Evolutionary conservation across 208 protist genomes (phyloP).

Genomic region (Herpetomonas tarakana): DNA sequence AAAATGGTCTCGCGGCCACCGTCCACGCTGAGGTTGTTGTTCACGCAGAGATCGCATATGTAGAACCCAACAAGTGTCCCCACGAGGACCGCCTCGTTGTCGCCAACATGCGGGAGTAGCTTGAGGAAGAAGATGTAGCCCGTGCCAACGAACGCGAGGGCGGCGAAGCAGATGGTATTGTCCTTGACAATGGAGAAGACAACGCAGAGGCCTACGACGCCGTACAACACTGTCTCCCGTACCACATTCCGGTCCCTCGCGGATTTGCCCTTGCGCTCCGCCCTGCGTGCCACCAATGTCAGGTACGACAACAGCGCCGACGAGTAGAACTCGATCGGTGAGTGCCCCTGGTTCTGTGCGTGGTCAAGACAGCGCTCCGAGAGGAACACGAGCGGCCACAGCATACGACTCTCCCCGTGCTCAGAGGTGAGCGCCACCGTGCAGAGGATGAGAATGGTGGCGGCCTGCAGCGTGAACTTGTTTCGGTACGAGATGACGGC

Average conservation of each 20-base stretch:
- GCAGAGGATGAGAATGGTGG: slow-evolving; percentile 50
- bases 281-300: slow-evolving; percentile 41
- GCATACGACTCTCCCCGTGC: slow-evolving; percentile 73
- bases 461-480: slow-evolving; percentile 33
- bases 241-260: slow-evolving; percentile 37
- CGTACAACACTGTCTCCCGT: slow-evolving; percentile 30
- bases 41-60: slow-evolving; percentile 66
- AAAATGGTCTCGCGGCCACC: slow-evolving; percentile 29
- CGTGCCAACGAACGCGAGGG: slow-evolving; percentile 50
- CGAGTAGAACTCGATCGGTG: slow-evolving; percentile 75
- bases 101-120: slow-evolving; percentile 43
- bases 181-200: slow-evolving; percentile 64
- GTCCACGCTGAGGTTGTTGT: slow-evolving; percentile 57
- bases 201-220: slow-evolving; percentile 37
- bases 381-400: slow-evolving; percentile 81
- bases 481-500: slow-evolving; percentile 46
- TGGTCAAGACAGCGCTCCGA: slow-evolving; percentile 63
- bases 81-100: slow-evolving; percentile 80
- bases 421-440: slow-evolving; percentile 46
- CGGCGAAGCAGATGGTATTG: slow-evolving; percentile 55
- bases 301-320: slow-evolving; percentile 78
- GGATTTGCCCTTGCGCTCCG: slow-evolving; percentile 29
- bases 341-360: slow-evolving; percentile 35
- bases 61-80: slow-evolving; percentile 75
- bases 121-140: slow-evolving; percentile 69